Base-by-base conservation (phyloP, 495 filamentous ascomycete genomes). In the Penicillium cosmopolitanum region DNA sequence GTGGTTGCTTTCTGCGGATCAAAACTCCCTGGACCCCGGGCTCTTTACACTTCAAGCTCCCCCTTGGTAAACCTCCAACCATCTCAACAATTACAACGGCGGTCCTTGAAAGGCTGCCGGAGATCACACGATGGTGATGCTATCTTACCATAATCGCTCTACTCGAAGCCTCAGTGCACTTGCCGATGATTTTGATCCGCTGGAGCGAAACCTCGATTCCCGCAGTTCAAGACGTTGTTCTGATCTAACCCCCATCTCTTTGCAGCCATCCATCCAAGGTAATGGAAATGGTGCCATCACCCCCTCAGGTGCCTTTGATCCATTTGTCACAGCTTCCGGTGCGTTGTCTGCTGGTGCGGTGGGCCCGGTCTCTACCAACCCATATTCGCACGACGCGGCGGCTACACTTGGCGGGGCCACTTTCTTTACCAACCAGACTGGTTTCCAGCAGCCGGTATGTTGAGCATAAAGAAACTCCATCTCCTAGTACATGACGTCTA, bases 401-500 rank as follows among this genome's bases (percentile, higher is more conserved):
- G 72, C 78, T 10, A 78, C 75, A 23, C 70, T 84, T 40, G 80
- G 79, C 12, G 78, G 79, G 5, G 77, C 80, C 16, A 75, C 81
- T 16, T 92, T 84, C 65, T 87, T 83, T 69, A 73, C 77, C 44
- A 77, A 71, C 55, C 79, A 83, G 61, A 74, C 74, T 16, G 76
- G 79, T 48, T 77, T 84, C 52, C 77, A 86, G 61, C 92, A 93
- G 66, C 91, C 90, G 25, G 88, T 91, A 76, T 77, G 81, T 73
- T 51, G 33, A 10, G 25, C 5, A 16, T 34, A 4, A 1, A 38
- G 15, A 12, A 21, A 50, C 3, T 33, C 13, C 21, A 11, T 9
- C 7, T 15, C 3, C 44, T 19, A 44, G 42, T 9, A 36, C 42
- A 43, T 42, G 57, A 21, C 11, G 31, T 50, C 42, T 63, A 44